phyloP scores from a whole-genome alignment of 1,139 yeast species.

The Protomyces inundatus region DNA sequence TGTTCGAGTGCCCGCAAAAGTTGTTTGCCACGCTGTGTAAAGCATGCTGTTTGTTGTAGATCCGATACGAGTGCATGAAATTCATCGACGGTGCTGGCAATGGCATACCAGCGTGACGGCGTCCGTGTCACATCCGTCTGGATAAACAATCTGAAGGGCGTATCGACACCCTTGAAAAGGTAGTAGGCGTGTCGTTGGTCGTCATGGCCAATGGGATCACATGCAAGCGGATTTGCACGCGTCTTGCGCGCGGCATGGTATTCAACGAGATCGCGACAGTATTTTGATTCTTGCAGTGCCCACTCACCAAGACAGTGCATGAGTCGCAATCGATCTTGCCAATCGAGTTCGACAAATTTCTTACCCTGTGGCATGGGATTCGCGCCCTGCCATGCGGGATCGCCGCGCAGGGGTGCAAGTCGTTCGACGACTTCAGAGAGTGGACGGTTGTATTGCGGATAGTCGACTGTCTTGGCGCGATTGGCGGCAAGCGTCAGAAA shows the following conservation, averaged over 20 bases:
- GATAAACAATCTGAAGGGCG: slow-evolving; percentile 38
- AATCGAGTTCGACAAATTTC: slow-evolving; percentile 15
- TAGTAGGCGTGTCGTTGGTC: slow-evolving; percentile 14
- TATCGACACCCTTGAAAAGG: slow-evolving; percentile 26
- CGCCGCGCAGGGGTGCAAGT: slow-evolving; percentile 22
- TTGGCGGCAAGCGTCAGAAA: slow-evolving; percentile 40
- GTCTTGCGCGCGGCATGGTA: slow-evolving; percentile 33
- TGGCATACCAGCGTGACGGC: slow-evolving; percentile 38
- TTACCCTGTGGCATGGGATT: slow-evolving; percentile 34
- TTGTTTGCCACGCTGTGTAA: background rate
- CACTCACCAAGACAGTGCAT: slow-evolving; percentile 14
- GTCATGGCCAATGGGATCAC: background rate
- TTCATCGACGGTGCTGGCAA: slow-evolving; percentile 37
- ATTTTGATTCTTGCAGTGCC: slow-evolving; percentile 17
- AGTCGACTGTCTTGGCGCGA: slow-evolving; percentile 42
- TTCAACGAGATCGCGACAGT: slow-evolving; percentile 32
- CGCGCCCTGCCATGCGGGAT: slow-evolving; percentile 34
- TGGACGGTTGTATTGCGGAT: slow-evolving; percentile 21
- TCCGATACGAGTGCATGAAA: slow-evolving; percentile 33
- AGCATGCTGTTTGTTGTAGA: slow-evolving; percentile 20
- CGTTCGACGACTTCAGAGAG: slow-evolving; percentile 14
- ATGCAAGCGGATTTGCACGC: slow-evolving; percentile 33
- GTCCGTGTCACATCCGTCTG: slow-evolving; percentile 38
- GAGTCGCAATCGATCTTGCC: slow-evolving; percentile 15
- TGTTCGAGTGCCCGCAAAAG: background rate